phyloP scores from a whole-genome alignment of 164 flowering plant species.

The Magnolia changhungtana region DNA sequence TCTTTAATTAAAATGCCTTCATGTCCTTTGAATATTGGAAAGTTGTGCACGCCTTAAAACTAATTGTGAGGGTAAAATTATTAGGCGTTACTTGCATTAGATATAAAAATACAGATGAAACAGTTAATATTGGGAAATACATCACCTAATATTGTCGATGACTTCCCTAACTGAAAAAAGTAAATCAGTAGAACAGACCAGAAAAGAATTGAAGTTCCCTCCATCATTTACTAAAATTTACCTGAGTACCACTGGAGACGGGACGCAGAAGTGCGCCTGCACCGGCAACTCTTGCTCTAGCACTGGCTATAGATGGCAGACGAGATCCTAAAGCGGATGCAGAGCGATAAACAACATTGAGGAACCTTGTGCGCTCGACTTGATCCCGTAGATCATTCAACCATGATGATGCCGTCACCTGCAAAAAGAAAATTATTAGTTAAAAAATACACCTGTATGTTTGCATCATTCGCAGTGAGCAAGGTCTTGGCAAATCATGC shows the following conservation, averaged over 20 bases:
- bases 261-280: slow-evolving; percentile 87
- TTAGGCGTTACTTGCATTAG: no score
- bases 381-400: slow-evolving; percentile 87
- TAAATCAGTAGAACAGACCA: neutral
- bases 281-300: slow-evolving; percentile 84
- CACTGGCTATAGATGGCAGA: slow-evolving; percentile 78
- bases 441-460: no score
- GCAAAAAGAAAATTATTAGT: slow-evolving; percentile 11
- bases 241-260: slow-evolving; percentile 90
- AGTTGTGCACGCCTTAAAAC: no score
- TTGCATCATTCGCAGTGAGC: no score
- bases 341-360: slow-evolving; percentile 83
- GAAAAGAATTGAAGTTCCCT: neutral
- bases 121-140: no score
- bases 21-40: no score
- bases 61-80: no score
- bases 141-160: neutral
- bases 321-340: slow-evolving; percentile 92
- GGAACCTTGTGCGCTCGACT: slow-evolving; percentile 75
- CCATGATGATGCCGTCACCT: slow-evolving; percentile 98
- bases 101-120: no score
- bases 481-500: no score
- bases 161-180: neutral
- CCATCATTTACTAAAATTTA: slow-evolving; percentile 20
- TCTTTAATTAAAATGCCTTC: no score